Evolutionary conservation across 768 basidiomycete genomes (phyloP).

Genomic region (Hydnomerulius pinastri): DNA sequence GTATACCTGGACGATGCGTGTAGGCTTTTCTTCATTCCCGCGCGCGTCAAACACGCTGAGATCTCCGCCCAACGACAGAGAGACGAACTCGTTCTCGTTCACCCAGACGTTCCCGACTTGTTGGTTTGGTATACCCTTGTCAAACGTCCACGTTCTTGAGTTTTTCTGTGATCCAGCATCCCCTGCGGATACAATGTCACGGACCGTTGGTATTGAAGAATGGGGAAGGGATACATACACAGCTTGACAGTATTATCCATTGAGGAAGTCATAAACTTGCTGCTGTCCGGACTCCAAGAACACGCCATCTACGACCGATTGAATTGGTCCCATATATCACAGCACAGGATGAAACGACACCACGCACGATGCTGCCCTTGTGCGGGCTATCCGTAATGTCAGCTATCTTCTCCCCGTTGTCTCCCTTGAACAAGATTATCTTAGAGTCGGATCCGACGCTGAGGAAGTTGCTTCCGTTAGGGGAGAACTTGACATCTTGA

Average conservation of each 20-base stretch:
- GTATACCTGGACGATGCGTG: constrained; percentile 62
- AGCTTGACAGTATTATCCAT: constrained; percentile 87
- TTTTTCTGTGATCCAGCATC: constrained; percentile 75
- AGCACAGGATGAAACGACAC: background rate
- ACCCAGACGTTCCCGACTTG: constrained; percentile 92
- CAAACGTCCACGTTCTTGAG: constrained; percentile 68
- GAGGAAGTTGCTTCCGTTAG: constrained; percentile 79
- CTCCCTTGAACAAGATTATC: constrained; percentile 88
- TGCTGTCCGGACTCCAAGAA: constrained; percentile 81
- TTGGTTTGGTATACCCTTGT: constrained; percentile 73
- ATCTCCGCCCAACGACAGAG: constrained; percentile 79
- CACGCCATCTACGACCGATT: constrained; percentile 55
- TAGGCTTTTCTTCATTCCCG: constrained; percentile 52
- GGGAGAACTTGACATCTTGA: constrained; percentile 84
- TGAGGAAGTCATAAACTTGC: constrained; percentile 75
- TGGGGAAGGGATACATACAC: constrained; percentile 50
- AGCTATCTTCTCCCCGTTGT: constrained; percentile 74
- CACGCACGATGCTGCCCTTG: constrained; percentile 75
- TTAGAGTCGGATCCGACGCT: constrained; percentile 90
- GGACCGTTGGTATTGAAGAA: background rate
- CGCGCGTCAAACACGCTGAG: constrained; percentile 84
- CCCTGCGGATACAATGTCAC: constrained; percentile 50
- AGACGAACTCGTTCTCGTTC: constrained; percentile 68
- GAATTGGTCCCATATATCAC: background rate
- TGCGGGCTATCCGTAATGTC: constrained; percentile 72